Base-by-base conservation (phyloP, 1,284 basidiomycete genomes). In the Pseudozyma tsukubaensis region DNA sequence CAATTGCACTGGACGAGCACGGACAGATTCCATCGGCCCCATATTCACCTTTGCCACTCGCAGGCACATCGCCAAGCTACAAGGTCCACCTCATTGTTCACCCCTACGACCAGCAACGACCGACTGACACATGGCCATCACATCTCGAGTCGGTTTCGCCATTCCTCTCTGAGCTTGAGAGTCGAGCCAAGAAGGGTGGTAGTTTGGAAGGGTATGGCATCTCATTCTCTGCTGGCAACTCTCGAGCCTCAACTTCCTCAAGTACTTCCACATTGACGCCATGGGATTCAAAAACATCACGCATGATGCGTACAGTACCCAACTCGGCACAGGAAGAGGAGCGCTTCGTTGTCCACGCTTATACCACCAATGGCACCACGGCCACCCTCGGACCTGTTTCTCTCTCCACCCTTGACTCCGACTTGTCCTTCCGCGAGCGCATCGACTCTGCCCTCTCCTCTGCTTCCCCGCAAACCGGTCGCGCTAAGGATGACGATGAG, bases 121-220 rank as follows among this genome's bases (percentile, higher is more conserved):
- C 78, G 1, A 14, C 43, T 1, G 55, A 53, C 18, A 71, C 76
- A 3, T 83, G 81, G 81, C 81, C 81, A 3, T 74, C 75, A 3
- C 72, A 77, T 36, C 48, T 83, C 34, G 79, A 78, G 14, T 63
- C 75, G 4, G 77, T 77, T 24, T 74, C 68, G 19, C 78, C 81
- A 0, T 60, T 83, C 16, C 50, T 77, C 43, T 61, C 77, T 3
- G 81, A 83, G 74, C 78, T 83, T 55, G 59, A 62, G 36, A 73
- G 72, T 40, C 73, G 81, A 3, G 37, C 71, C 3, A 72, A 72
- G 19, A 62, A 63, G 21, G 76, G 77, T 13, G 79, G 63, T 35
- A 67, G 62, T n/a, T 62, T 83, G 3, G 77, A 70, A 44, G 80
- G 80, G 0, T 83, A 65, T 40, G 77, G 77, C 45, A 59, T 83